Evolutionary conservation across 768 basidiomycete species (phyloP).

Genomic region (Amanita pallidorosea): DNA sequence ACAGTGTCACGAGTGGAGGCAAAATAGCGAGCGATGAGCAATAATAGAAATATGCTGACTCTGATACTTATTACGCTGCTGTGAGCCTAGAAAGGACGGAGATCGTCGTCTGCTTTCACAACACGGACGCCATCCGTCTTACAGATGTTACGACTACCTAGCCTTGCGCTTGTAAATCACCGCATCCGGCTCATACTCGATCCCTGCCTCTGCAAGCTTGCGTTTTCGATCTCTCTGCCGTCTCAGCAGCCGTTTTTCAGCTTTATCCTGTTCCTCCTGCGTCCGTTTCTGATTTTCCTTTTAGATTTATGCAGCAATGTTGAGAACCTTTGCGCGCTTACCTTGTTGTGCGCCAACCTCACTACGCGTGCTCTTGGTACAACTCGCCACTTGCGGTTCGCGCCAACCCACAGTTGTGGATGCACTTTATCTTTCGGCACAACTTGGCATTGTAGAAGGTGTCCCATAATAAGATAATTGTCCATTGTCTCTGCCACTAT

Average conservation of each 20-base stretch:
- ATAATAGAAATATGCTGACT: no score
- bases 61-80: no score
- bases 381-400: constrained; percentile 80
- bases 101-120: no score
- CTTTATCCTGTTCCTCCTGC: constrained; percentile 51
- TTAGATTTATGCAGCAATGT: not conserved
- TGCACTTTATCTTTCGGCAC: constrained; percentile 87
- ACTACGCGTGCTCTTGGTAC: constrained; percentile 68
- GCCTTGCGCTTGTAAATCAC: constrained; percentile 54
- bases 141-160: no score
- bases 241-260: constrained; percentile 58
- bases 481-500: constrained; percentile 99
- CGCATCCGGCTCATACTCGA: constrained; percentile 78
- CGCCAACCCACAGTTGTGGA: constrained; percentile 93
- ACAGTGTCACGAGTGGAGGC: no score
- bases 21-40: no score
- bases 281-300: constrained; percentile 49
- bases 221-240: constrained; percentile 70
- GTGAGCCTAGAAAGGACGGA: no score
- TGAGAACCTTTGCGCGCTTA: constrained; percentile 15
- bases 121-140: no score
- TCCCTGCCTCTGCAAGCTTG: constrained; percentile 72
- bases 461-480: constrained; percentile 93
- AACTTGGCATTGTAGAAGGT: constrained; percentile 84
- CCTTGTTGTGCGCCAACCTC: constrained; percentile 76